phyloP scores from a whole-genome alignment of 2,329 filamentous ascomycete species.

The Botrytis squamosa region DNA sequence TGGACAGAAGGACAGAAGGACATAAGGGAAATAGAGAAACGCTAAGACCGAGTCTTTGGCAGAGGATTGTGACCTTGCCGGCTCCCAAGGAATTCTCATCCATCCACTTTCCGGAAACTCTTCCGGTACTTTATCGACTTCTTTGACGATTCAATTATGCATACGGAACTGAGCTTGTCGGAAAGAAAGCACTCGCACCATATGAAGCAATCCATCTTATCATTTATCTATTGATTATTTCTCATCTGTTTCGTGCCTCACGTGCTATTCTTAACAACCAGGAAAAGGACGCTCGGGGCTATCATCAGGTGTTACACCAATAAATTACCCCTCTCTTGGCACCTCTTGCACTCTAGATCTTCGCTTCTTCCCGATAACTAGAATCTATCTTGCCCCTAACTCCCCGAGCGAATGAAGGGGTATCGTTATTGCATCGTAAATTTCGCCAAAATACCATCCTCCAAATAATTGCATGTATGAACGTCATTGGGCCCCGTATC shows the following conservation, averaged over 20 bases:
- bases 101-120: not conserved
- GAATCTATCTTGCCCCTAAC: not conserved
- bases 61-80: not conserved
- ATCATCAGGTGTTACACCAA: not conserved
- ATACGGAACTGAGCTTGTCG: not conserved
- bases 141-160: not conserved
- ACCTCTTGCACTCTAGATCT: not conserved
- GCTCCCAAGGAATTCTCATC: not conserved
- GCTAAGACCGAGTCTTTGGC: not conserved
- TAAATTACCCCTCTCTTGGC: not conserved
- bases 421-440: conserved; percentile 20
- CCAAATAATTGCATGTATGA: conserved; percentile 3
- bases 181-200: not conserved
- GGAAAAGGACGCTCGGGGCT: not conserved
- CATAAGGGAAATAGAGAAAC: not conserved
- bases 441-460: conserved; percentile 3
- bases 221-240: not conserved
- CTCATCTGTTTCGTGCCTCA: not conserved
- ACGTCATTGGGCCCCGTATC: not conserved
- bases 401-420: conserved; percentile 21
- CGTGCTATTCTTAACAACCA: not conserved
- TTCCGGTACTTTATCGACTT: not conserved
- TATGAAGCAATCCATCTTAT: not conserved
- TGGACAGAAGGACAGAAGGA: not conserved
- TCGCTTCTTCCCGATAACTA: not conserved